These are phyloP conservation scores for Pythium folliculosum DNA, from an alignment of 352 stramenopile genomes.

Conservation along the genomic window DNA sequence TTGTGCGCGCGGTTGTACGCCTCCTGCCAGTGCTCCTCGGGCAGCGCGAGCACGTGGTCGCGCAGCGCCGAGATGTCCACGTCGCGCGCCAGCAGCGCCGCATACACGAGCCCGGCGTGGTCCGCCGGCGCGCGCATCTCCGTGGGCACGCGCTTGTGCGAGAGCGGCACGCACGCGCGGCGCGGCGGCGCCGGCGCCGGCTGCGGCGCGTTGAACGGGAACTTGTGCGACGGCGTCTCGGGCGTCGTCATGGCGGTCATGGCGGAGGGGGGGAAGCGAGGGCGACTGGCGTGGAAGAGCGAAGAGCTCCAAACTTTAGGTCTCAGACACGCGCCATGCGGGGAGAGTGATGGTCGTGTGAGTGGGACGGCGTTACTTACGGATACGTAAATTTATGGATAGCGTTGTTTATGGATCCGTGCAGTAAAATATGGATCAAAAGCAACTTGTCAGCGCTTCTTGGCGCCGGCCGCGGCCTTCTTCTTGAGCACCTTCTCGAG, in stretches of 20 bases:
- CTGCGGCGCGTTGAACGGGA: constrained; percentile 28
- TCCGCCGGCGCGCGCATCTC: constrained; percentile 46
- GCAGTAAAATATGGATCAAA: constrained; percentile 22
- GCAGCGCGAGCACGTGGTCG: constrained; percentile 38
- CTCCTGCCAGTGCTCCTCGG: constrained; percentile 44
- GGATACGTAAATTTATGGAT: background rate
- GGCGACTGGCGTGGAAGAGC: background rate
- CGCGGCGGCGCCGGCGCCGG: constrained; percentile 41
- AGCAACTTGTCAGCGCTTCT: constrained; percentile 26
- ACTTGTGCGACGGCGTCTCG: background rate
- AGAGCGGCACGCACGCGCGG: constrained; percentile 43
- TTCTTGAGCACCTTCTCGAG: constrained; percentile 55
- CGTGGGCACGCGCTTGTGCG: constrained; percentile 56
- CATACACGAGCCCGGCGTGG: constrained; percentile 41
- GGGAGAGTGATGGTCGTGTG: constrained; percentile 7
- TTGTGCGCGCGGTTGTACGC: constrained; percentile 60
- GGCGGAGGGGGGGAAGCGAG: background rate
- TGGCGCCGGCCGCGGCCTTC: constrained; percentile 23
- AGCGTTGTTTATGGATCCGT: constrained; percentile 3
- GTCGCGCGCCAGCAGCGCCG: constrained; percentile 39
- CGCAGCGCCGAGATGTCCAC: constrained; percentile 47
- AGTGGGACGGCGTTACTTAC: background rate
- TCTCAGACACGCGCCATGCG: background rate
- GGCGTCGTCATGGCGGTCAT: background rate
- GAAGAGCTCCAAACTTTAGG: background rate